phyloP scores from a whole-genome alignment of 768 basidiomycete genomes.

The Mycena epipterygia region DNA sequence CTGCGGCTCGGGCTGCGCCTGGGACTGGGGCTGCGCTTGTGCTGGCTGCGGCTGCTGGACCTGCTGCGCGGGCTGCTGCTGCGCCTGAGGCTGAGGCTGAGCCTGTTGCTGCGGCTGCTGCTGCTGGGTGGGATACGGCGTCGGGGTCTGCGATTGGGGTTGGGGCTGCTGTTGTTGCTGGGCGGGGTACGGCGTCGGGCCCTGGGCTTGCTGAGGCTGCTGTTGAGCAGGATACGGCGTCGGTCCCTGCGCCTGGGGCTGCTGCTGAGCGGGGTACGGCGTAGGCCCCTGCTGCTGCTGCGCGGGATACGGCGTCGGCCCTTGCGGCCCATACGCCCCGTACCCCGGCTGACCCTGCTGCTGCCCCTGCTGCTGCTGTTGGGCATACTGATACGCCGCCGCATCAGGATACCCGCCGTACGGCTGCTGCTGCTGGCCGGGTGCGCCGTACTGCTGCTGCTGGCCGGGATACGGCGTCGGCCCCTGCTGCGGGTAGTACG shows the following conservation, averaged over 20 bases:
- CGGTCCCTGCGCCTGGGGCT: slow-evolving; percentile 21
- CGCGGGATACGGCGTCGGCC: slow-evolving; percentile 50
- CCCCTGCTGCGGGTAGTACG: slow-evolving; percentile 49
- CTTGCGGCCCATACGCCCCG: slow-evolving; percentile 23
- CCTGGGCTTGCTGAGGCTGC: slow-evolving; percentile 7
- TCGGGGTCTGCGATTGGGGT: slow-evolving; percentile 40
- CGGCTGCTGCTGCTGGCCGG: slow-evolving; percentile 31
- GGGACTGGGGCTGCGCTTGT: slow-evolving; percentile 41
- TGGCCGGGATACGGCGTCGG: slow-evolving; percentile 50
- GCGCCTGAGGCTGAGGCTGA: slow-evolving; percentile 35
- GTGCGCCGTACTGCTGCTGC: slow-evolving; percentile 33
- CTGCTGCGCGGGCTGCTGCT: slow-evolving; percentile 35
- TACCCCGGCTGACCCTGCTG: slow-evolving; percentile 34
- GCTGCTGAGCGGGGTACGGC: slow-evolving; percentile 51
- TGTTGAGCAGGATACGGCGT: slow-evolving; percentile 28
- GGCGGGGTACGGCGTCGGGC: slow-evolving; percentile 20
- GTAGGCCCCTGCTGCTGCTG: slow-evolving; percentile 44
- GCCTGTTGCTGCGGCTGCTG: slow-evolving; percentile 37
- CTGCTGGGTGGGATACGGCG: slow-evolving; percentile 53
- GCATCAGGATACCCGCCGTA: slow-evolving; percentile 25
- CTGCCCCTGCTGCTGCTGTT: slow-evolving; percentile 30
- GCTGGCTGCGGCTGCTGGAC: slow-evolving; percentile 40
- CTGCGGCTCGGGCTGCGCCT: slow-evolving; percentile 38
- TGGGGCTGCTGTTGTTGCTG: slow-evolving; percentile 28
- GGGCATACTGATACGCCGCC: slow-evolving; percentile 40